Conservation (phyloP, 352 stramenopile species). For the Thalassiosira pacifica region DNA sequence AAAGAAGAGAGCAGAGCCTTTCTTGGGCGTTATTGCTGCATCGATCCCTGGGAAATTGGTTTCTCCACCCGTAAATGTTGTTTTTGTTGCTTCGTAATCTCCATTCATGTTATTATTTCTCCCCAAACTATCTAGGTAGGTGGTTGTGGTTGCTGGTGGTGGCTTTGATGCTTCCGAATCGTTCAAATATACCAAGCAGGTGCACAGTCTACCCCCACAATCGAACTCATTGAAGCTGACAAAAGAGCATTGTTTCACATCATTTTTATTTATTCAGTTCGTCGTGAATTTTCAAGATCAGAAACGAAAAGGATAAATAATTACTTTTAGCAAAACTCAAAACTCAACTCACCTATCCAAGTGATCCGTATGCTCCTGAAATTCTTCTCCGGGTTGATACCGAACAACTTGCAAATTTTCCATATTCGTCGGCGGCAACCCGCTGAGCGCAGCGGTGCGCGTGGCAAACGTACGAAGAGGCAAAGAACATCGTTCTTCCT, state of each 20-base stretch:
- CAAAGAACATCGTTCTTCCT: slow-evolving; percentile 29
- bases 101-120: slow-evolving; percentile 1
- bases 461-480: slow-evolving; percentile 47
- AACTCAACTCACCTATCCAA: slow-evolving; percentile 34
- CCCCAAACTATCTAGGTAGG: not conserved
- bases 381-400: slow-evolving; percentile 56
- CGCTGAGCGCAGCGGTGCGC: slow-evolving; percentile 24
- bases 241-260: not conserved
- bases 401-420: slow-evolving; percentile 69
- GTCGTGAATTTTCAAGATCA: too few relatives aligned
- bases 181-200: slow-evolving; percentile 63
- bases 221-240: slow-evolving; percentile 64
- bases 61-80: slow-evolving; percentile 42
- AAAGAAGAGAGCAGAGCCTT: slow-evolving; percentile 59
- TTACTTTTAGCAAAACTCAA: not conserved
- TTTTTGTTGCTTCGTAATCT: not conserved
- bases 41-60: slow-evolving; percentile 41
- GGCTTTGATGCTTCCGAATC: slow-evolving; percentile 27
- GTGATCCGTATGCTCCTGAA: slow-evolving; percentile 67
- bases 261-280: too few relatives aligned
- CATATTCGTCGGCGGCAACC: slow-evolving; percentile 47
- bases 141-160: not conserved
- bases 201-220: slow-evolving; percentile 57
- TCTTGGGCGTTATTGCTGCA: slow-evolving; percentile 27
- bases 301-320: too few relatives aligned